phyloP scores from a whole-genome alignment of 495 filamentous ascomycete genomes.

The Cairneyella variabilis region DNA sequence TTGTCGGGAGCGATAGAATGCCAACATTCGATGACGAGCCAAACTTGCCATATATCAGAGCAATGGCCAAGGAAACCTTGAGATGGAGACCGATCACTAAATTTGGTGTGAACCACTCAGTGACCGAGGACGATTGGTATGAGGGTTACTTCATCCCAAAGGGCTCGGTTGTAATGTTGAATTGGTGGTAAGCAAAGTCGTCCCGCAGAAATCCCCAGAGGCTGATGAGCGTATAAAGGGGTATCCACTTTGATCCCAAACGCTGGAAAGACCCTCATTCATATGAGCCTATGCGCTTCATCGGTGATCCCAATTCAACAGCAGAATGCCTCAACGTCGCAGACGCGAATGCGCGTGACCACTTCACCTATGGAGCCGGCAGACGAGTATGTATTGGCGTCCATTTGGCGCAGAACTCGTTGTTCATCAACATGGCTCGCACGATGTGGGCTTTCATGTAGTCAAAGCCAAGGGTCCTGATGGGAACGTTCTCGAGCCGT shows the following conservation, averaged over 20 bases:
- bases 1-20: slow-evolving; percentile 44
- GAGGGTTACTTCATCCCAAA: slow-evolving; percentile 47
- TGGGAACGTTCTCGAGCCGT: too few species aligned
- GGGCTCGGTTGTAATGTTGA: slow-evolving; percentile 39
- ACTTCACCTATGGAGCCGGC: slow-evolving; percentile 52
- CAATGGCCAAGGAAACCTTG: slow-evolving; percentile 46
- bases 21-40: slow-evolving; percentile 44
- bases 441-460: slow-evolving; percentile 61
- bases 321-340: slow-evolving; percentile 26
- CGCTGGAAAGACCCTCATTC: neutral
- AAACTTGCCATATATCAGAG: slow-evolving; percentile 38
- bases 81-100: slow-evolving; percentile 46
- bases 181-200: slow-evolving; percentile 22
- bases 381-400: slow-evolving; percentile 56
- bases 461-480: too few species aligned
- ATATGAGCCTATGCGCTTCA: neutral
- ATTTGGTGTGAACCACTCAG: slow-evolving; percentile 36
- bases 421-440: slow-evolving; percentile 54
- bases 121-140: slow-evolving; percentile 41
- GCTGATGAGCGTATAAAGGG: neutral
- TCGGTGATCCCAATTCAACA: neutral
- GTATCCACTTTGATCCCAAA: slow-evolving; percentile 3
- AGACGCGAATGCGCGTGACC: slow-evolving; percentile 5
- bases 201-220: slow-evolving; percentile 10
- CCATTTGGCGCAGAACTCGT: slow-evolving; percentile 49